These are phyloP conservation scores for Fermentozyma sake DNA, from an alignment of 1,139 yeast species.

Conservation along the genomic window DNA sequence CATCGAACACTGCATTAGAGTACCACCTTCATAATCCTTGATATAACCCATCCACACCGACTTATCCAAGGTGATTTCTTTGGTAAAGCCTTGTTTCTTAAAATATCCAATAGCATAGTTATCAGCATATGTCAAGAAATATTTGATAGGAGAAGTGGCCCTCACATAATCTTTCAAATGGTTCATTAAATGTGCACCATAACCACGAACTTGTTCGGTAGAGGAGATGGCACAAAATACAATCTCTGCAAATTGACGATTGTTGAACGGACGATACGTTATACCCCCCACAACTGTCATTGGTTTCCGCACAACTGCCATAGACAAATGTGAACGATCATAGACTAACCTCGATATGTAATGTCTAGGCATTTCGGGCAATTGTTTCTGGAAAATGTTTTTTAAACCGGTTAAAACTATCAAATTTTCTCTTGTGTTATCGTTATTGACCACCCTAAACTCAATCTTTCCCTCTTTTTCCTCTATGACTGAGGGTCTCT, in stretches of 20 bases:
- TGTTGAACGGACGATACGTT: slow-evolving; percentile 90
- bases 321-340: slow-evolving; percentile 89
- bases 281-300: slow-evolving; percentile 96
- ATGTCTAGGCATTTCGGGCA: slow-evolving; percentile 98
- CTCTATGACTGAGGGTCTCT: slow-evolving; percentile 89
- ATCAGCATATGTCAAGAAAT: slow-evolving; percentile 94
- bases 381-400: slow-evolving; percentile 92
- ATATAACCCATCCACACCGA: slow-evolving; percentile 97
- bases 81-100: slow-evolving; percentile 96
- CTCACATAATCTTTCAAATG: slow-evolving; percentile 93
- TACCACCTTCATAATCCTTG: slow-evolving; percentile 98
- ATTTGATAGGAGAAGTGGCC: slow-evolving; percentile 79
- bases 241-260: slow-evolving; percentile 91
- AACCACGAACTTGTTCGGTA: slow-evolving; percentile 96
- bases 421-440: slow-evolving; percentile 78
- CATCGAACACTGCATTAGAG: slow-evolving; percentile 96
- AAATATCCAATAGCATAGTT: slow-evolving; percentile 98
- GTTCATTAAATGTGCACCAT: slow-evolving; percentile 98
- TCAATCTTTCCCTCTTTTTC: slow-evolving; percentile 90
- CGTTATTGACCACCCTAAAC: slow-evolving; percentile 93
- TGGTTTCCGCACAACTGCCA: slow-evolving; percentile 93
- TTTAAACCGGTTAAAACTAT: slow-evolving; percentile 92
- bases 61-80: slow-evolving; percentile 82
- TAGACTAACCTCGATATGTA: slow-evolving; percentile 92
- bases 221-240: slow-evolving; percentile 97